Base-by-base conservation (phyloP, 2,329 filamentous ascomycete species). In the Penicillium nordicum region DNA sequence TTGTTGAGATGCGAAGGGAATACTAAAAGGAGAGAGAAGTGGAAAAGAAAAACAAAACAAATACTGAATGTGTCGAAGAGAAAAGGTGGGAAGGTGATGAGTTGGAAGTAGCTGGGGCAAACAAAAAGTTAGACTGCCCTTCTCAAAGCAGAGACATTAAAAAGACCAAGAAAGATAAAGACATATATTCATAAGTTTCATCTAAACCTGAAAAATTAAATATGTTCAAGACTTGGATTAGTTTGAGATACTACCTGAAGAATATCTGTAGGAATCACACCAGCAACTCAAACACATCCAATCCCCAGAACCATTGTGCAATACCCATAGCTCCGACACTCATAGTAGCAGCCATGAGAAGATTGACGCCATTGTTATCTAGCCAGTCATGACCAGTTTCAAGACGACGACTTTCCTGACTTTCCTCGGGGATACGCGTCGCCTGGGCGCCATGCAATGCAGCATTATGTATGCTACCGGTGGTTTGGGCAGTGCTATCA, bases 341-440 rank as follows among this genome's bases (percentile, higher is more conserved):
- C 84, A 96, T 92, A 5, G 80, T 80, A 14, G 84, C 81, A 0
- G 93, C 92, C 93, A 97, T 97, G 55, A 93, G 73, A 56, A 97
- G 84, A 73, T 99, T 99, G 66, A 99, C 92, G 53, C 90, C 89
- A 73, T 99, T 99, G 74, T 99, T 99, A 74, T 96, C 92, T 55
- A 99, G 78, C 59, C 95, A 72, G 70, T 96, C 83, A 76, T 80
- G 49, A 70, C 85, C 91, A 63, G 79, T 88, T 74, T 89, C 85
- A 7, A 87, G 74, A 5, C 85, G 77, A 18, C 88, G 79, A 50
- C 86, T 87, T 58, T 87, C 83, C 65, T 79, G 80, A 54, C 80
- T 58, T 5, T 57, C 50, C 9, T 69, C 64, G 34, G 63, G 60
- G 2, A 61, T 53, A 7, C 49, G 50, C 9, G 62, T 63, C 5